Evolutionary conservation across 257 asterid genomes (phyloP).

Genomic region (Solanum dulcamara): DNA sequence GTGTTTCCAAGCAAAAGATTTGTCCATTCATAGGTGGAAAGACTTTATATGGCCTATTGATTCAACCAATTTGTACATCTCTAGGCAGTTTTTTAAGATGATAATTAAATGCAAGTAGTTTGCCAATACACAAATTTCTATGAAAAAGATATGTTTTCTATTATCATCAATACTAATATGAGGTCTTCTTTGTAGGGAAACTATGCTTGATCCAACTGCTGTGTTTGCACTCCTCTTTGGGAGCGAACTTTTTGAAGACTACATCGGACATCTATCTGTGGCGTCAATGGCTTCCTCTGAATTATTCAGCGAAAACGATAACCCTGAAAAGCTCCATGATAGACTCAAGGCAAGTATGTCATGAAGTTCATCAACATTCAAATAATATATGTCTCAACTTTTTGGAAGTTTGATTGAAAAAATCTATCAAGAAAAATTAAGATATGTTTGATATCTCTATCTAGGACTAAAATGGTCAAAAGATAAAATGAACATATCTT

Average conservation of each 20-base stretch:
- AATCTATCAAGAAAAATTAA: neutral
- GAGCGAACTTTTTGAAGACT: conserved; percentile 88
- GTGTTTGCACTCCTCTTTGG: conserved; percentile 91
- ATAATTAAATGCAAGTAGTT: neutral
- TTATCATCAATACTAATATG: neutral
- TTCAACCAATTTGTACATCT: no score
- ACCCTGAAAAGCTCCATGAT: conserved; percentile 50
- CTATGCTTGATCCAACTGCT: conserved; percentile 89
- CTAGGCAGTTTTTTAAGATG: no score
- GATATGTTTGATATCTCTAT: neutral
- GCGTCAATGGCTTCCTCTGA: conserved; percentile 92
- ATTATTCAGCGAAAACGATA: conserved; percentile 36
- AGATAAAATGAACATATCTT: neutral
- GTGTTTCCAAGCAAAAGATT: no score
- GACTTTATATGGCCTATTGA: no score
- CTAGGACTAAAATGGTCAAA: neutral
- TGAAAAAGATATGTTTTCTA: neutral
- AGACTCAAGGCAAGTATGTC: conserved; percentile 52
- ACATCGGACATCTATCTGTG: conserved; percentile 67
- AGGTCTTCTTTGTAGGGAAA: conserved; percentile 34
- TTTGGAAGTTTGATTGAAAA: neutral
- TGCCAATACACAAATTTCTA: neutral
- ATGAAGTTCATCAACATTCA: neutral
- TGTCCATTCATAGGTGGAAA: no score
- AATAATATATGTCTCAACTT: neutral